Conservation (phyloP, 495 filamentous ascomycete species). For the Daldinia bambusicola region DNA sequence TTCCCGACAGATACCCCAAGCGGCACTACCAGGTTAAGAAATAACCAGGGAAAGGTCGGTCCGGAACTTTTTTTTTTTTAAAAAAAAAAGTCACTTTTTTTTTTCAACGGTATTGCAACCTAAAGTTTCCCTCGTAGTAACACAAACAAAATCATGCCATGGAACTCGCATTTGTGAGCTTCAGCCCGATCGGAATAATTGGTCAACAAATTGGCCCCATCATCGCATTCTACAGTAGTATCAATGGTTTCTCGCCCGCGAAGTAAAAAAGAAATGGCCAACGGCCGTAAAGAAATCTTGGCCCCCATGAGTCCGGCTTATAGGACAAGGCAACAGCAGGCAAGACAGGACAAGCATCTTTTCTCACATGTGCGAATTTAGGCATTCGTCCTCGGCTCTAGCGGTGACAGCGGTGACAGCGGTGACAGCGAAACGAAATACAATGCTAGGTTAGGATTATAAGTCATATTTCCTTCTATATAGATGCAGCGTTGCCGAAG, state of each 20-base stretch:
- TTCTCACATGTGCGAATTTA: neutral
- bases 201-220: slow-evolving; percentile 6
- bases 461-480: slow-evolving; percentile 11
- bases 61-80: slow-evolving; percentile 9
- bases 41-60: slow-evolving; percentile 5
- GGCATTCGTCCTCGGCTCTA: slow-evolving; percentile 18
- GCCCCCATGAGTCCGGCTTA: neutral
- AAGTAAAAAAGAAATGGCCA: neutral
- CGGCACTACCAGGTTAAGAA: slow-evolving; percentile 13
- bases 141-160: neutral
- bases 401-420: slow-evolving; percentile 23
- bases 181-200: neutral
- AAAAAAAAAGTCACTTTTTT: neutral
- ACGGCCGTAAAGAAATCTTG: slow-evolving; percentile 12
- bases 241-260: slow-evolving; percentile 6
- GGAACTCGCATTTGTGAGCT: neutral
- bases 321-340: neutral
- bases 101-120: neutral
- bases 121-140: neutral
- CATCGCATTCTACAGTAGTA: slow-evolving; percentile 5
- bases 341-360: neutral
- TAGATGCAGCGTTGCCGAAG: slow-evolving; percentile 20
- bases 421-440: slow-evolving; percentile 16
- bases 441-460: neutral
- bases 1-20: slow-evolving; percentile 6